Percentiles rank a stretch among this genome's conserved stretches.
Conservation (phyloP, 1,284 basidiomycete species). For the Marasmius fiardii region DNA sequence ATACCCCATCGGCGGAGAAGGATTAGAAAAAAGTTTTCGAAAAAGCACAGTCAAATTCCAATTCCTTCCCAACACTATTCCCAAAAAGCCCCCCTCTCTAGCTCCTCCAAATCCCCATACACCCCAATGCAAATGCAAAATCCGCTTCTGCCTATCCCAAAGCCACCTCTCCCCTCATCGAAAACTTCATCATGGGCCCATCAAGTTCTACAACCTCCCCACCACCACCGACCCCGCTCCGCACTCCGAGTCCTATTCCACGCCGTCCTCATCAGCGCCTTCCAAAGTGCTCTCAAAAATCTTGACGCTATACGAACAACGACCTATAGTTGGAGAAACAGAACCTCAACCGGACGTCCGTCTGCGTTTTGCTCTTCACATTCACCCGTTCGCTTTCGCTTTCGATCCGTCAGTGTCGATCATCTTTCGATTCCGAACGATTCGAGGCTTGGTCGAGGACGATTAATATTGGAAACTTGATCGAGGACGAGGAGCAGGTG, state of each 20-base stretch:
- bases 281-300: conserved; percentile 17
- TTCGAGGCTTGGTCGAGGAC: conserved; percentile 36
- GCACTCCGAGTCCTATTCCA: conserved; percentile 34
- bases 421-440: conserved; percentile 44
- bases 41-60: conserved; percentile 33
- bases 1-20: conserved; percentile 32
- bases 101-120: conserved; percentile 25
- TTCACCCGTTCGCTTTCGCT: conserved; percentile 34
- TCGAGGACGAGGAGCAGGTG: too few relatives aligned
- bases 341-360: conserved; percentile 16
- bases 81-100: too few relatives aligned
- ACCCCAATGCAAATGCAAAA: conserved; percentile 45
- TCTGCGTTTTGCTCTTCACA: conserved; percentile 27
- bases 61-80: conserved; percentile 14
- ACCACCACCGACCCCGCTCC: conserved; percentile 38
- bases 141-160: conserved; percentile 52
- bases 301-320: conserved; percentile 28
- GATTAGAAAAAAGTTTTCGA: conserved; percentile 32
- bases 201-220: conserved; percentile 45
- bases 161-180: conserved; percentile 24
- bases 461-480: too few relatives aligned
- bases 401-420: conserved; percentile 41
- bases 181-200: conserved; percentile 27
- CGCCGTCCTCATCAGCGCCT: conserved; percentile 23
- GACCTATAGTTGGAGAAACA: conserved; percentile 42